phyloP scores from a whole-genome alignment of 202 grass and related monocot species.

The Brachypodium distachyon region DNA sequence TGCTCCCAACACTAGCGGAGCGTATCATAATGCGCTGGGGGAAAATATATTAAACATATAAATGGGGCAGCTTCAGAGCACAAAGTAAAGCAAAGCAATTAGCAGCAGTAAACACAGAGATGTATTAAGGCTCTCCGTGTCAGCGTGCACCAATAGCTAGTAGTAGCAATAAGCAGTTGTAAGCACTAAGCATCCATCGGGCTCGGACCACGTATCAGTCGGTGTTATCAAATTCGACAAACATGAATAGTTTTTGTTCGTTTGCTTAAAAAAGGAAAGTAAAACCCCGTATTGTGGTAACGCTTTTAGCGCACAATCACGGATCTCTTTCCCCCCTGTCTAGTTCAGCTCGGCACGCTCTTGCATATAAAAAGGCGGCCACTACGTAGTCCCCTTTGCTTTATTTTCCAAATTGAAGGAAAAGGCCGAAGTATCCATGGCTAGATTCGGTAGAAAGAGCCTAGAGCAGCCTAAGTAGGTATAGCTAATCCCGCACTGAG shows the following conservation, averaged over 20 bases:
- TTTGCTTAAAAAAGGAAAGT: neutral
- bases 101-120: neutral
- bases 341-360: neutral
- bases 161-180: neutral
- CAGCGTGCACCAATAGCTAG: neutral
- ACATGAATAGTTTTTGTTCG: neutral
- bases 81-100: neutral
- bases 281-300: neutral
- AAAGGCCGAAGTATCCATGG: slow-evolving; percentile 16
- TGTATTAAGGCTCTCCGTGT: neutral
- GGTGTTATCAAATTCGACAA: neutral
- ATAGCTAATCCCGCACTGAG: slow-evolving; percentile 44
- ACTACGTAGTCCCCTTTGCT: neutral
- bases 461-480: slow-evolving; percentile 20
- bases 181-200: neutral
- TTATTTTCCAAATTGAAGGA: slow-evolving; percentile 10
- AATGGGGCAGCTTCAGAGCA: neutral
- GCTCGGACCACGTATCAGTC: neutral
- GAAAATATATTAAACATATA: too few species aligned
- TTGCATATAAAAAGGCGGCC: neutral
- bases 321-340: neutral
- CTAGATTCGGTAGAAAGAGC: slow-evolving; percentile 38
- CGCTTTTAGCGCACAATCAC: slow-evolving; percentile 1
- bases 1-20: neutral
- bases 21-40: slow-evolving; percentile 6